Evolutionary conservation across 169 alveolate genomes (phyloP).

Genomic region (Babesia gibsoni): DNA sequence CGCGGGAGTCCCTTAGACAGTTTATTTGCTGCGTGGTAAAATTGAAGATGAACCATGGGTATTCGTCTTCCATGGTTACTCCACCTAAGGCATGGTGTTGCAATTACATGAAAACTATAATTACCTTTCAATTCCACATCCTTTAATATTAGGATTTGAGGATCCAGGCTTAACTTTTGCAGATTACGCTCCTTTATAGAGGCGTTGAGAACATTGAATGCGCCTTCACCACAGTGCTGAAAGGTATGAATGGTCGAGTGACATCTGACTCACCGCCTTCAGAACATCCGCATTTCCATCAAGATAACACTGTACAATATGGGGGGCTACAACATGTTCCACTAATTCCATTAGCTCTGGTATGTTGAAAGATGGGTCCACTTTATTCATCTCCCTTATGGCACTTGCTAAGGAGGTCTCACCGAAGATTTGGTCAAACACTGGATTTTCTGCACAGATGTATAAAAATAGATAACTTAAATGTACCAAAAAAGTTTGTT

Average conservation of each 20-base stretch:
- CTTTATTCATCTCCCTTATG: conserved; percentile 82
- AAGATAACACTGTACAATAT: conserved; percentile 80
- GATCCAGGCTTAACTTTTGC: conserved; percentile 77
- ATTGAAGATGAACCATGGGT: conserved; percentile 86
- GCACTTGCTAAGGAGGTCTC: conserved; percentile 85
- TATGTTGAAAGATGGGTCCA: conserved; percentile 82
- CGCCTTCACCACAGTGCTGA: conserved; percentile 84
- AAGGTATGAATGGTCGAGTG: not conserved
- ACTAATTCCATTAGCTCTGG: conserved; percentile 79
- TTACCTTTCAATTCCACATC: conserved; percentile 83
- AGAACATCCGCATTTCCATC: conserved; percentile 80
- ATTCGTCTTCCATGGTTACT: conserved; percentile 65
- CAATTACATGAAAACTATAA: not conserved
- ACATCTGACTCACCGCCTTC: conserved; percentile 3
- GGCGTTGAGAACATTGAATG: conserved; percentile 77
- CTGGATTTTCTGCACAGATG: conserved; percentile 69
- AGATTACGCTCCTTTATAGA: conserved; percentile 76
- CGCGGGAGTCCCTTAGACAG: conserved; percentile 77
- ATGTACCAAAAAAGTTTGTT: conserved; percentile 77
- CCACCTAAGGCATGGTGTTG: conserved; percentile 34
- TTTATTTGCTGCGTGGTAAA: conserved; percentile 87
- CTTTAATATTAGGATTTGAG: conserved; percentile 77
- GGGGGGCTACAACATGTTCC: conserved; percentile 84
- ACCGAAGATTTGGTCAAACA: conserved; percentile 79
- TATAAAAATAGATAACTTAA: not conserved